Conservation (phyloP, 1,284 basidiomycete genomes). For the Malassezia globosa region DNA sequence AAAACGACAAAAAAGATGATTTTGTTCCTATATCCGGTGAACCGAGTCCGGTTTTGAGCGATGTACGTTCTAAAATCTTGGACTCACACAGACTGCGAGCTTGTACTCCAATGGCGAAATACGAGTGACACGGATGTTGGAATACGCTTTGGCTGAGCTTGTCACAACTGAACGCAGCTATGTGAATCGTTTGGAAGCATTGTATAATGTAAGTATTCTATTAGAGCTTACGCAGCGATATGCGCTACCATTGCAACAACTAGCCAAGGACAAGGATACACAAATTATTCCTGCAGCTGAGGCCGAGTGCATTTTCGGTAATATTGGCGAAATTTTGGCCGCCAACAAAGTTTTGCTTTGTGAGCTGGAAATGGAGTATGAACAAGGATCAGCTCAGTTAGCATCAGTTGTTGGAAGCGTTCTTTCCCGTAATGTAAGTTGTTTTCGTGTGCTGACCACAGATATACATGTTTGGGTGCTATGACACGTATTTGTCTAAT, state of each 20-base stretch:
- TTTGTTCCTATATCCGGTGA: not conserved
- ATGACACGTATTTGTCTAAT: conserved; percentile 78
- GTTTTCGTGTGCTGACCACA: conserved; percentile 6
- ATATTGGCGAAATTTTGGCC: conserved; percentile 74
- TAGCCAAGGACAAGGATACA: conserved; percentile 69
- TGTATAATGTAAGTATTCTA: conserved; percentile 19
- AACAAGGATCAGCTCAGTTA: conserved; percentile 52
- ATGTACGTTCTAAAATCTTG: not conserved
- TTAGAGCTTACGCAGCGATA: conserved; percentile 50
- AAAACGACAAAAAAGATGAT: not conserved
- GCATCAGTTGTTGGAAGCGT: conserved; percentile 69
- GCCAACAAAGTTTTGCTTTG: conserved; percentile 74
- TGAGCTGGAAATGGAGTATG: conserved; percentile 60
- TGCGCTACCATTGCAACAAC: conserved; percentile 75
- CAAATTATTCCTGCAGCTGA: conserved; percentile 78
- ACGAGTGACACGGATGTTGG: conserved; percentile 5
- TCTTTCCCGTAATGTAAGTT: conserved; percentile 59
- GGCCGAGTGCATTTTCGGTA: conserved; percentile 82
- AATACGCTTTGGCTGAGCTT: conserved; percentile 27
- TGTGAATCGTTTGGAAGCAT: conserved; percentile 35
- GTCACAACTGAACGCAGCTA: conserved; percentile 44
- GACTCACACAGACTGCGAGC: conserved; percentile 1
- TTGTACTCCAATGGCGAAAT: not conserved
- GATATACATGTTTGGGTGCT: conserved; percentile 62
- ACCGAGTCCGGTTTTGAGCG: conserved; percentile 10